Evolutionary conservation across 169 alveolate genomes (phyloP), one percentile per base, ranked within the genome.

Genomic region (Eimeria tenella): DNA sequence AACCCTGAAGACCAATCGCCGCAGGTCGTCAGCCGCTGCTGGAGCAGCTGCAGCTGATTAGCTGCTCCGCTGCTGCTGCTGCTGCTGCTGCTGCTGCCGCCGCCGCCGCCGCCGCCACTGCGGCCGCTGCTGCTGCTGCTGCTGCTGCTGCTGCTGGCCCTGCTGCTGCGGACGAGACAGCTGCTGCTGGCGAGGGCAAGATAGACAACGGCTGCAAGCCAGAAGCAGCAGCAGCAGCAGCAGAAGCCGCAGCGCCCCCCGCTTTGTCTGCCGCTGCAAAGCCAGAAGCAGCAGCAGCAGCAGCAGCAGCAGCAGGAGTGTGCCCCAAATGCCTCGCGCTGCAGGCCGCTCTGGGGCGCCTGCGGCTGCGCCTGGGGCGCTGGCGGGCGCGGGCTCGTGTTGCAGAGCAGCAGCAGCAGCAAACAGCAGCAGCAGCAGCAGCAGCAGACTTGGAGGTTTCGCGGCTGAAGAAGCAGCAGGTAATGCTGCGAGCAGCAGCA

Each of bases 251-350:
- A 15, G 10, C 77, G 15, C 5, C 73, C 21, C 15, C 73, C 73
- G 15, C 73, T 9, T 0, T 4, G 1, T 42, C 10, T 74, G 84
- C 84, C 25, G n/a, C 84, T 74, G 84, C 84, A n/a, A 50, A 31
- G 31, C 84, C 84, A 52, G 84, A 31, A 21, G 52, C 82, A n/a
- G 82, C 82, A 71, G 82, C 82, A 71, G 84, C 84, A 74, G 84
- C 84, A 74, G 84, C 84, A 74, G 84, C 84, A 74, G 84, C 84
- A 74, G 84, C 84, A 74, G 84, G 84, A 17, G n/a, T 74, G 63
- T 74, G 84, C 84, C 84, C 84, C 25, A 74, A 53, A 74, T 74
- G 84, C 60, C 84, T 74, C 31, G 55, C 84, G 62, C 84, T 74
- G 84, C 84, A 74, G 84, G 84, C 84, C n/a, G 84, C 84, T 74